phyloP scores from a whole-genome alignment of 306 rosid species.

The Delonix regia region DNA sequence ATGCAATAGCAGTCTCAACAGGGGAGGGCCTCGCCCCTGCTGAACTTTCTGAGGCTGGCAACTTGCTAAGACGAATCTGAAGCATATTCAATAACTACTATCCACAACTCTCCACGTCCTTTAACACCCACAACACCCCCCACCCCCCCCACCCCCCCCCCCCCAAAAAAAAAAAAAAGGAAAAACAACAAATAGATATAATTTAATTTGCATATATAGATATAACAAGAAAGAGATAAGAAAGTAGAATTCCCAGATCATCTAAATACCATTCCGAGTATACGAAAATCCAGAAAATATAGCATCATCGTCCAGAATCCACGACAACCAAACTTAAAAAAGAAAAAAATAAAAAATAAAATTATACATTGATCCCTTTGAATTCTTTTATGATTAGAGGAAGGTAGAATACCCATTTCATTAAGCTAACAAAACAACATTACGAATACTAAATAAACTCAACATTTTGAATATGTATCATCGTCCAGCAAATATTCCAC shows the following conservation, averaged over 20 bases:
- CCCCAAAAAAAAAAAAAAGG: no score
- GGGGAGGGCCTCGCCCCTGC: constrained; percentile 63
- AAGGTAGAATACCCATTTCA: background rate
- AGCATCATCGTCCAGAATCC: no score
- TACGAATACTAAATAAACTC: background rate
- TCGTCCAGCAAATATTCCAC: background rate
- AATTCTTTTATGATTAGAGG: background rate
- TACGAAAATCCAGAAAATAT: background rate
- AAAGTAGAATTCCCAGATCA: background rate
- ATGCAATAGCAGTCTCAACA: constrained; percentile 84
- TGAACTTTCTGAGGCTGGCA: constrained; percentile 63
- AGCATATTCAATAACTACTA: constrained; percentile 61
- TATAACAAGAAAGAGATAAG: background rate
- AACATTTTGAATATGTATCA: background rate
- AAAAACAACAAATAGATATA: background rate
- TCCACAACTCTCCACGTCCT: constrained; percentile 27
- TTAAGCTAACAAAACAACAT: background rate
- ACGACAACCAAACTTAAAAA: background rate
- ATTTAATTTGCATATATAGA: background rate
- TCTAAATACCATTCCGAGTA: background rate
- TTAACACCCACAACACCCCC: no score
- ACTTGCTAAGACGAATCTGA: constrained; percentile 90
- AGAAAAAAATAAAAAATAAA: background rate
- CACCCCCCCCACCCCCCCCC: no score
- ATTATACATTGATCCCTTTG: background rate